Base-by-base conservation (phyloP, 164 flowering plant species). In the Tinospora cordifolia region DNA sequence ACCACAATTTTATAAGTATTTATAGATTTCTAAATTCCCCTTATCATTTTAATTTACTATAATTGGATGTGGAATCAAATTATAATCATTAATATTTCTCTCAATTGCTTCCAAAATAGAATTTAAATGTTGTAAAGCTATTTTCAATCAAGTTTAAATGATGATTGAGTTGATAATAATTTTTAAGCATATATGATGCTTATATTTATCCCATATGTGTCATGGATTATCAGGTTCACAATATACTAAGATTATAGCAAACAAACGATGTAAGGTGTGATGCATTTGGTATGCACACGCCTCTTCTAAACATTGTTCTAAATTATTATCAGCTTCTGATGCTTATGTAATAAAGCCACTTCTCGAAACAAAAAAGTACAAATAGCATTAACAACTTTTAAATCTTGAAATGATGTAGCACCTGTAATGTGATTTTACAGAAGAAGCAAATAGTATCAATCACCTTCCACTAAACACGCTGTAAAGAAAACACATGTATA, bases 391-490 rank as follows among this genome's bases (percentile, higher is more conserved):
- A 54, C 60, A 17, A 19, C 21, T 21, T 54, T 54, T 54, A 54
- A 17, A 0, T 54, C 60, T 19, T n/a, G 8, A 54, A 54, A 21
- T 19, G 22, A 21, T 54, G 24, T 54, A 54, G 1, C 19, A 54
- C 60, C 24, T 54, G 10, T 54, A 54, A 54, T 54, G 24, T 54
- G 24, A n/a, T 54, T n/a, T 7, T 63, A 15, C 21, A 71, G 17
- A 9, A 71, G 5, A 8, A 21, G 6, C 12, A 71, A 34, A 19
- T 46, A 65, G 65, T 49, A 71, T 13, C 51, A 19, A 3, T 65
- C 74, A n/a, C 67, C 69, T 65, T 71, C 21, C 17, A 7, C 10
- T 22, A 51, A 69, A 4, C n/a, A 51, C 0, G 62, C 47, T 8
- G 26, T 11, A 12, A 27, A n/a, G n/a, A n/a, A n/a, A n/a, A n/a